A percentile compares a stretch with the other conserved stretches of the same genome.
Conservation (phyloP, 2,329 filamentous ascomycete genomes). For the Fusarium chuoi region DNA sequence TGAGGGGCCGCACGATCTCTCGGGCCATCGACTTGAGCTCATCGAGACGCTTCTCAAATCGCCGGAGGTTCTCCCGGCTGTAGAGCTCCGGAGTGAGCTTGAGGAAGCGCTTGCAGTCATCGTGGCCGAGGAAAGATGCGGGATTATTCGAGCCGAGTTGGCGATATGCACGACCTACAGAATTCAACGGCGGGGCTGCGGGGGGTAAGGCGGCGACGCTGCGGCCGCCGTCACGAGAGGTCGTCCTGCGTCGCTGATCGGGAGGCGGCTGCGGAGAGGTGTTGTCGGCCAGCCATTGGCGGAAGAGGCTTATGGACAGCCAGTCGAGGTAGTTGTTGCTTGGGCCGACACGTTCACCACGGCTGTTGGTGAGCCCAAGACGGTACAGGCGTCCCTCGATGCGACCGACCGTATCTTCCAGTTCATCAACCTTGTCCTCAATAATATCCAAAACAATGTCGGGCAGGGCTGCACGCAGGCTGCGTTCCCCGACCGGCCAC, state of each 20-base stretch:
- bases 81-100: slow-evolving; percentile 86
- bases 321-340: slow-evolving; percentile 86
- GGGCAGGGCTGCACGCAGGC: slow-evolving; percentile 78
- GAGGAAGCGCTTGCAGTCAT: slow-evolving; percentile 90
- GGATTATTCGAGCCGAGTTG: slow-evolving; percentile 72
- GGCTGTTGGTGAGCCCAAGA: slow-evolving; percentile 78
- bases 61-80: slow-evolving; percentile 82
- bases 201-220: slow-evolving; percentile 51
- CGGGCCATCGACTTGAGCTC: slow-evolving; percentile 87
- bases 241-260: slow-evolving; percentile 43
- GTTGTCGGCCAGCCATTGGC: slow-evolving; percentile 93
- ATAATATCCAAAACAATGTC: slow-evolving; percentile 86
- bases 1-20: slow-evolving; percentile 84
- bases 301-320: slow-evolving; percentile 86
- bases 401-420: slow-evolving; percentile 82
- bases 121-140: slow-evolving; percentile 78
- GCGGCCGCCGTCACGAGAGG: slow-evolving; percentile 45
- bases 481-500: slow-evolving; percentile 85
- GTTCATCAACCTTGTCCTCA: slow-evolving; percentile 93
- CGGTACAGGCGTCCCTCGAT: slow-evolving; percentile 86
- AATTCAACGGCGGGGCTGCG: slow-evolving; percentile 61
- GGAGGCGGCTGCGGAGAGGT: slow-evolving; percentile 71
- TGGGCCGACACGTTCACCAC: slow-evolving; percentile 85
- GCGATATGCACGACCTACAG: slow-evolving; percentile 79
- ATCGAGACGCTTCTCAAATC: slow-evolving; percentile 88